phyloP scores from a whole-genome alignment of 225 moss, liverwort and hornwort genomes.

The Straminergon stramineum region DNA sequence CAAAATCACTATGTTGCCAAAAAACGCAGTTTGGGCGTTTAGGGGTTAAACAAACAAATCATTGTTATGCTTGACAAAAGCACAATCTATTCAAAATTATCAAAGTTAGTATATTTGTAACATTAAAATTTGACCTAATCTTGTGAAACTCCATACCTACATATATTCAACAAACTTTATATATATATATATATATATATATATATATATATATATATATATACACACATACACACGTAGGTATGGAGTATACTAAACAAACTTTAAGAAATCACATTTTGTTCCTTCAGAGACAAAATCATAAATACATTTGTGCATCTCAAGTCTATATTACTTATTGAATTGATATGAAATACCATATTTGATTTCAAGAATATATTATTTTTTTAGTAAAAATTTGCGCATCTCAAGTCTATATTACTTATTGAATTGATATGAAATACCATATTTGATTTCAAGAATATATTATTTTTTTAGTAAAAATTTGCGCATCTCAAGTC shows the following conservation, averaged over 20 bases:
- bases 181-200: no score
- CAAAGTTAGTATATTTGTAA: neutral
- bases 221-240: no score
- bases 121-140: neutral
- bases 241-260: no score
- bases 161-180: no score
- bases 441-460: neutral
- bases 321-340: rapidly evolving
- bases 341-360: neutral
- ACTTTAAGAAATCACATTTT: neutral
- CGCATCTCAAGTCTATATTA: neutral
- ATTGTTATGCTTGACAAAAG: neutral
- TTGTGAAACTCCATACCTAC: neutral
- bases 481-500: neutral
- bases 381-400: neutral
- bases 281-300: neutral
- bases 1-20: no score
- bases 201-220: no score
- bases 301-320: neutral
- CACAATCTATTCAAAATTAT: neutral
- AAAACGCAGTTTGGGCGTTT: no score
- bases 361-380: neutral
- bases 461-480: neutral
- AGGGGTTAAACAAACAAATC: neutral
- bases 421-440: neutral